These are phyloP conservation scores for Leavenworthia alabamica DNA, from an alignment of 345 rosid genomes.

Conservation along the genomic window DNA sequence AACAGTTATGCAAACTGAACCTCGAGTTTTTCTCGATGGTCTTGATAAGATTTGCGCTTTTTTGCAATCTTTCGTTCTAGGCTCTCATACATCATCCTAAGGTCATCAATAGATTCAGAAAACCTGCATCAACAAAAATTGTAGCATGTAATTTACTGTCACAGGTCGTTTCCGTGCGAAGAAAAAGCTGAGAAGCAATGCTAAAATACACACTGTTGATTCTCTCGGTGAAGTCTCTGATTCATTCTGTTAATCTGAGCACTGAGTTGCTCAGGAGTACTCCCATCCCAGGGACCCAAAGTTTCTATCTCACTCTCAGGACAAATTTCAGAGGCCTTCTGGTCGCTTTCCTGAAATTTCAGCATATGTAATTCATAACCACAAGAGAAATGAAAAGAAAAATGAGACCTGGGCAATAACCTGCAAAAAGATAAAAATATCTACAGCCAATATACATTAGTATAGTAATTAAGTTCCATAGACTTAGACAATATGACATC, in stretches of 20 bases:
- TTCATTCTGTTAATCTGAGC: constrained; percentile 57
- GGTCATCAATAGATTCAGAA: constrained; percentile 88
- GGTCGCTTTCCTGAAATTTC: constrained; percentile 54
- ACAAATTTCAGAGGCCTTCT: constrained; percentile 92
- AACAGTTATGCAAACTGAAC: constrained; percentile 35
- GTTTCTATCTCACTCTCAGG: constrained; percentile 79
- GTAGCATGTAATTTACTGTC: constrained; percentile 4
- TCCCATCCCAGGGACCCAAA: constrained; percentile 69
- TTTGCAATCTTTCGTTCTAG: constrained; percentile 57
- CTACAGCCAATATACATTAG: not conserved
- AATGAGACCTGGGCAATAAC: not conserved
- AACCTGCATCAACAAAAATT: constrained; percentile 41
- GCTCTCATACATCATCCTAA: constrained; percentile 52
- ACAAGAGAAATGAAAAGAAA: not conserved
- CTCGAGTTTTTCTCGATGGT: constrained; percentile 51
- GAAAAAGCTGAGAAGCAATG: constrained; percentile 1
- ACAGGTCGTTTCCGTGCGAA: not conserved
- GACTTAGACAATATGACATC: constrained; percentile 13
- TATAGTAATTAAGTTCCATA: not conserved
- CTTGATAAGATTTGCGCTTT: constrained; percentile 46
- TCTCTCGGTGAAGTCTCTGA: constrained; percentile 69
- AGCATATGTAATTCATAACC: constrained; percentile 3
- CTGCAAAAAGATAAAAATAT: not conserved
- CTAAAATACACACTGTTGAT: constrained; percentile 49
- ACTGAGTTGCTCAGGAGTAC: constrained; percentile 80